These are phyloP conservation scores for Penicillium sp. DNA, from an alignment of 2,329 filamentous ascomycete genomes.

Conservation along the genomic window DNA sequence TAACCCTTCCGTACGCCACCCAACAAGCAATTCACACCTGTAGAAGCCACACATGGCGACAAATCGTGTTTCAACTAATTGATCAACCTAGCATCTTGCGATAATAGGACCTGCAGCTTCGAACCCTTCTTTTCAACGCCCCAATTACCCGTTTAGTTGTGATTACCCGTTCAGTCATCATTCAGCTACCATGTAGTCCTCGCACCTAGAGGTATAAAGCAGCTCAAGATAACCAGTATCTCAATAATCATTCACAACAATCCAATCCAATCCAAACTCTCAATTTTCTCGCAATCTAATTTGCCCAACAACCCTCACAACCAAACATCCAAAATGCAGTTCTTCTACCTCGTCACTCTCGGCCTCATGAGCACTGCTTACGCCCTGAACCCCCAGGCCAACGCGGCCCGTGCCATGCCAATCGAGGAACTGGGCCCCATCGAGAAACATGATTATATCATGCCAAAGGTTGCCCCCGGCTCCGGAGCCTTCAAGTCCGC, in stretches of 20 bases:
- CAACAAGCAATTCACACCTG: neutral
- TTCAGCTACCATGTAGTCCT: neutral
- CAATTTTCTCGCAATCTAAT: neutral
- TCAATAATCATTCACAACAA: neutral
- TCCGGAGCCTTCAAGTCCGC: neutral
- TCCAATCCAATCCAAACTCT: neutral
- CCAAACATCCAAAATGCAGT: conserved; percentile 2
- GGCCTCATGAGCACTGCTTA: conserved; percentile 1
- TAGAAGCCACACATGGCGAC: neutral
- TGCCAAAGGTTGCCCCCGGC: neutral
- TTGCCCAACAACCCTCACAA: neutral
- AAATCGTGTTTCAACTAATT: neutral
- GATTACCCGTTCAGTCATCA: neutral
- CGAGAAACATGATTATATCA: too few species aligned
- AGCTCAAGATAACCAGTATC: neutral
- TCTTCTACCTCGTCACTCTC: neutral
- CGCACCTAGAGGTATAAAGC: neutral
- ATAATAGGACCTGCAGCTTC: neutral
- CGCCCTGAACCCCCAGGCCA: neutral
- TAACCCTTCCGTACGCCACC: neutral
- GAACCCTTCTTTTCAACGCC: too few species aligned
- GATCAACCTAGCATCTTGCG: neutral
- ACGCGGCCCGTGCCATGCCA: neutral
- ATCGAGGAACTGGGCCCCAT: neutral
- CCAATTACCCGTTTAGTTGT: neutral